Conservation (phyloP, 768 basidiomycete genomes). For the Porphyrellus cyaneotinctus region DNA sequence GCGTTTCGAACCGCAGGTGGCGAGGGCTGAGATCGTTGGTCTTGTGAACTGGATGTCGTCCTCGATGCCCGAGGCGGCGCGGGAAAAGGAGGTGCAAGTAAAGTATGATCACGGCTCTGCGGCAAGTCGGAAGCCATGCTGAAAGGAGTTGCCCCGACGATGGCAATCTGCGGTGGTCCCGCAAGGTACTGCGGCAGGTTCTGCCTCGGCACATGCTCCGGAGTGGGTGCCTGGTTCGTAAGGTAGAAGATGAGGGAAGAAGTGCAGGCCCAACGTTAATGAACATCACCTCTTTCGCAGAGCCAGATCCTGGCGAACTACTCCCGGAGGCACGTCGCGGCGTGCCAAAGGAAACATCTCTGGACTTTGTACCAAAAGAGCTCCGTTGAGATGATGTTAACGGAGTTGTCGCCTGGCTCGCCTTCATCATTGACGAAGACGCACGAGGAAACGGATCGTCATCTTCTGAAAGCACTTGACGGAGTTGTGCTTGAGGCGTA, state of each 20-base stretch:
- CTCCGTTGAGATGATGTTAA: conserved; percentile 24
- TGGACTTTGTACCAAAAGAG: conserved; percentile 14
- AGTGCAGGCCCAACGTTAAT: background rate
- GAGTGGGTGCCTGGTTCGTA: conserved; percentile 16
- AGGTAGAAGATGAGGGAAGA: conserved; percentile 9
- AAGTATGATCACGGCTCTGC: conserved; percentile 15
- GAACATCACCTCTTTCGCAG: conserved; percentile 26
- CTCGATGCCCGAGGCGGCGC: conserved; percentile 24
- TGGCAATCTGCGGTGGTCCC: conserved; percentile 29
- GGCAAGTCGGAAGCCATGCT: conserved; percentile 21
- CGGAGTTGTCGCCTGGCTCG: conserved; percentile 21
- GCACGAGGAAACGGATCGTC: conserved; percentile 20
- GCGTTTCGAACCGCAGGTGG: conserved; percentile 13
- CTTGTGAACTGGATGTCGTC: conserved; percentile 22
- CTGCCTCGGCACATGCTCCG: conserved; percentile 14
- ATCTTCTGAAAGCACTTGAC: conserved; percentile 33
- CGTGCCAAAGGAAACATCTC: conserved; percentile 18
- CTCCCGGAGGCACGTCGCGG: conserved; percentile 20
- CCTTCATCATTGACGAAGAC: conserved; percentile 28
- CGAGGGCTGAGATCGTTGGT: conserved; percentile 13
- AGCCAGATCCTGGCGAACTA: conserved; percentile 21
- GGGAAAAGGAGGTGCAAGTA: conserved; percentile 28
- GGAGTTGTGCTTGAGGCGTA: conserved; percentile 26
- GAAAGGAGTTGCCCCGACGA: conserved; percentile 30
- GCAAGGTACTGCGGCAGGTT: conserved; percentile 10